Conservation (phyloP, 2,329 filamentous ascomycete species). For the Fusarium graminum region DNA sequence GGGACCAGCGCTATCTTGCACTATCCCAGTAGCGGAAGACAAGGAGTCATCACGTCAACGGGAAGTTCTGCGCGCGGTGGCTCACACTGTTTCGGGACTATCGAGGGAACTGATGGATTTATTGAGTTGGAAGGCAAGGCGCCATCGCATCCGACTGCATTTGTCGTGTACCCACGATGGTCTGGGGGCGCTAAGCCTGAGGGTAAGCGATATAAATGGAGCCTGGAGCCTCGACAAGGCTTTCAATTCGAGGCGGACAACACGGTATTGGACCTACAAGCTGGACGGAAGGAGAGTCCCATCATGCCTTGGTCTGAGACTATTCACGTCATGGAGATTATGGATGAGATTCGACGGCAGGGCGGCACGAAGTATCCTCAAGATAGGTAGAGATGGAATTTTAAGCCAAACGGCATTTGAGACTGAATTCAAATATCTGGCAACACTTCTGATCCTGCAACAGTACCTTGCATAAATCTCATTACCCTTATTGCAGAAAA, state of each 20-base stretch:
- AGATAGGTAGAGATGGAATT: background rate
- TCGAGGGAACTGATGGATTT: background rate
- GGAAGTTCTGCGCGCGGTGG: background rate
- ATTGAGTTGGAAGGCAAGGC: conserved; percentile 1
- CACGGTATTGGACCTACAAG: conserved; percentile 66
- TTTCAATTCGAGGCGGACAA: conserved; percentile 92
- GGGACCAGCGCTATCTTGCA: background rate
- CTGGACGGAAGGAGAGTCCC: conserved; percentile 72
- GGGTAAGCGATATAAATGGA: conserved; percentile 49
- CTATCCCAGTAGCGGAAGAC: background rate
- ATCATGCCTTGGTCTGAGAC: conserved; percentile 77
- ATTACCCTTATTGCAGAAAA: no score
- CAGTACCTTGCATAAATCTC: no score
- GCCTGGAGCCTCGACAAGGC: conserved; percentile 65
- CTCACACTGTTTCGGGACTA: background rate
- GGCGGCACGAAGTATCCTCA: conserved; percentile 61
- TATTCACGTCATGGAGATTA: conserved; percentile 79
- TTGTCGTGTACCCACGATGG: background rate
- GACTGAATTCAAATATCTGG: no score
- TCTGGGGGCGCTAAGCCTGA: background rate
- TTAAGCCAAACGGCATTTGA: no score
- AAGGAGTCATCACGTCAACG: background rate
- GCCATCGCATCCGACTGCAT: conserved; percentile 2
- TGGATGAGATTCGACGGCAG: conserved; percentile 63
- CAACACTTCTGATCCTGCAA: no score